Percentiles rank a stretch among this genome's conserved stretches.
Conservation (phyloP, 2,329 filamentous ascomycete species). For the Alternaria sp. region DNA sequence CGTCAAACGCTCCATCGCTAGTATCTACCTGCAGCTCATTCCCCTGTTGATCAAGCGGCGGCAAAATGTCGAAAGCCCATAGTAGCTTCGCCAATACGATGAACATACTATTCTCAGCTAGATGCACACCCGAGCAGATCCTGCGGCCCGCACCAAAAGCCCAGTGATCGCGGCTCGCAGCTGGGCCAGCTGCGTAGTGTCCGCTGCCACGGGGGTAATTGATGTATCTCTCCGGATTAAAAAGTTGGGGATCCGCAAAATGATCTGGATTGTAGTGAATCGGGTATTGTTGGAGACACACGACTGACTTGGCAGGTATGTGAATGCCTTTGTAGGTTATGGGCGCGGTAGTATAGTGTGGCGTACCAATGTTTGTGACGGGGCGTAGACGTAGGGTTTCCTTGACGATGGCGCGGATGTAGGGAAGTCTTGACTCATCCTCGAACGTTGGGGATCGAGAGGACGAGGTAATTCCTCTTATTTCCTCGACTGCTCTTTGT, state of each 20-base stretch:
- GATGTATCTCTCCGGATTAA: conserved; percentile 57
- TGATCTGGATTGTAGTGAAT: conserved; percentile 49
- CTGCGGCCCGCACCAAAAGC: conserved; percentile 55
- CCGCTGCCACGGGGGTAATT: conserved; percentile 35
- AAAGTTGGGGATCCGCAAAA: conserved; percentile 50
- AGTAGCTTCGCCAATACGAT: conserved; percentile 56
- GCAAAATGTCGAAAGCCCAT: conserved; percentile 58
- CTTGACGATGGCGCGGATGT: conserved; percentile 48
- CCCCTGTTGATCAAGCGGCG: conserved; percentile 48
- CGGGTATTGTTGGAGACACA: conserved; percentile 40
- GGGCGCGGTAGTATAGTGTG: conserved; percentile 48
- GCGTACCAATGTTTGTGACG: conserved; percentile 46
- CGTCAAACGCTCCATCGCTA: conserved; percentile 46
- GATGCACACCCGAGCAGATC: conserved; percentile 53
- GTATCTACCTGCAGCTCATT: conserved; percentile 48
- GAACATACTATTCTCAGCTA: conserved; percentile 56
- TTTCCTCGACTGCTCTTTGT: conserved; percentile 34
- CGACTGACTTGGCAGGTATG: conserved; percentile 54
- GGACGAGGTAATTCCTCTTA: conserved; percentile 25
- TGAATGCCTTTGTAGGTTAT: conserved; percentile 52
- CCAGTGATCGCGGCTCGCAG: conserved; percentile 46
- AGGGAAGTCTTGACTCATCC: conserved; percentile 56
- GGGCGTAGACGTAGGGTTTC: conserved; percentile 56
- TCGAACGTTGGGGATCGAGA: conserved; percentile 46
- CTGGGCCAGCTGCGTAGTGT: conserved; percentile 44